Base-by-base conservation (phyloP, 306 rosid species). In the Trichosanthes cucumerina region DNA sequence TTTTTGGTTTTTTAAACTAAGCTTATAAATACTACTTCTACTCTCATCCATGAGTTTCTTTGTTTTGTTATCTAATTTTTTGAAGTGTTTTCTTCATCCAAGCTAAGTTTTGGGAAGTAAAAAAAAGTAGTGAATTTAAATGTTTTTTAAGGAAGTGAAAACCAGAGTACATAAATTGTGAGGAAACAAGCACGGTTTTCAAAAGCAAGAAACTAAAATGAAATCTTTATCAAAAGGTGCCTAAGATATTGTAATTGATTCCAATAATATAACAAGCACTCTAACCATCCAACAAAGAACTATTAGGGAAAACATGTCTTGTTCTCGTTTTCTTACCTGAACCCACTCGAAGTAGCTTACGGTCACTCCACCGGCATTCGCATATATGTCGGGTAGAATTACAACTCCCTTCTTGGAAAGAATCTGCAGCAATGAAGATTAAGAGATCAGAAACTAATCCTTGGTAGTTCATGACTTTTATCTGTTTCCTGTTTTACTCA, bases 271-370 rank as follows among this genome's bases (percentile, higher is more conserved):
- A 47, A 65, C 72, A 19, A 36, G 11, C 16, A 2, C 0, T 34
- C 34, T 47, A 28, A 13, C n/a, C 52, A 41, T 41, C 31, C 28
- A 69, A 39, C 47, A 10, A 69, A 44, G 5, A 31, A 47, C n/a
- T 64, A 33, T 16, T 15, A 26, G 66, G 36, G 19, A 14, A 49
- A 72, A 47, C n/a, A 53, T 53, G 46, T 33, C 18, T 73, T 46
- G 39, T 6, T 72, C 47, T 24, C 3, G 36, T 23, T 46, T 75
- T 34, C 28, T 84, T 84, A 88, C 91, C 91, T 88, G 91, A 79
- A 88, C 91, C 91, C 91, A 88, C 80, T 88, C 91, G 15, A 88
- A 88, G 52, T 88, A 88, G 88, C 91, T 88, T 7, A 86, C 91
- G 7, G 89, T 88, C 56, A 88, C 89, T 6, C 91, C 91, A 14